A percentile compares a stretch with the other conserved stretches of the same genome.
Conservation (phyloP, 495 filamentous ascomycete species). For the Aspergillus egyptiacus region DNA sequence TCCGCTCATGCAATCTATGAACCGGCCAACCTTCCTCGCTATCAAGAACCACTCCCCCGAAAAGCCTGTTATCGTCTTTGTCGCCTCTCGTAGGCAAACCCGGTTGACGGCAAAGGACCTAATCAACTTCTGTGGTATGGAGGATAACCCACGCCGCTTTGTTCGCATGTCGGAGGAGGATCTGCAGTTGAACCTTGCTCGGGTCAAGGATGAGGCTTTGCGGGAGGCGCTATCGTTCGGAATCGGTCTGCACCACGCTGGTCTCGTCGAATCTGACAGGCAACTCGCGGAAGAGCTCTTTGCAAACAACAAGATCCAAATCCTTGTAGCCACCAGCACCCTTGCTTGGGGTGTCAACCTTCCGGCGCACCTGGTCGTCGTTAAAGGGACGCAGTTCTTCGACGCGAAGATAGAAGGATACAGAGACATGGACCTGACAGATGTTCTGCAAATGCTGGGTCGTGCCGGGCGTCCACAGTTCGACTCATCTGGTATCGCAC, state of each 20-base stretch:
- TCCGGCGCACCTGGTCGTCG: constrained; percentile 92
- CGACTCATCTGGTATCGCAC: constrained; percentile 87
- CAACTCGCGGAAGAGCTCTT: constrained; percentile 91
- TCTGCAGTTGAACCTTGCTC: constrained; percentile 69
- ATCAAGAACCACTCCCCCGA: constrained; percentile 94
- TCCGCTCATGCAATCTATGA: constrained; percentile 98
- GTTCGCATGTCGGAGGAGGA: constrained; percentile 93
- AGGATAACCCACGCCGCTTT: constrained; percentile 93
- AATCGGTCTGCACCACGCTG: constrained; percentile 95
- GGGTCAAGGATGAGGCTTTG: constrained; percentile 88
- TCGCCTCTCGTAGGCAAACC: constrained; percentile 91
- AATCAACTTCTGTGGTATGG: constrained; percentile 97
- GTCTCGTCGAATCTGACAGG: constrained; percentile 89
- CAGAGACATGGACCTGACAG: constrained; percentile 97
- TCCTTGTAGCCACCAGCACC: constrained; percentile 93
- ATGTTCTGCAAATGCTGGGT: constrained; percentile 97
- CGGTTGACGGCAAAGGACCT: constrained; percentile 90
- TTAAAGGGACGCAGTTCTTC: constrained; percentile 98
- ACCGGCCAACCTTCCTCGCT: constrained; percentile 90
- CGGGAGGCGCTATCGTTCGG: constrained; percentile 91
- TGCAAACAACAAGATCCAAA: constrained; percentile 95
- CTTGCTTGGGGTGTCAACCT: constrained; percentile 98
- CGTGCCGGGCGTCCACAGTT: constrained; percentile 95
- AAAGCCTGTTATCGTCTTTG: constrained; percentile 97
- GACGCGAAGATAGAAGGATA: constrained; percentile 98